Conservation (phyloP, 2,329 filamentous ascomycete species). For the Oidium heveae region DNA sequence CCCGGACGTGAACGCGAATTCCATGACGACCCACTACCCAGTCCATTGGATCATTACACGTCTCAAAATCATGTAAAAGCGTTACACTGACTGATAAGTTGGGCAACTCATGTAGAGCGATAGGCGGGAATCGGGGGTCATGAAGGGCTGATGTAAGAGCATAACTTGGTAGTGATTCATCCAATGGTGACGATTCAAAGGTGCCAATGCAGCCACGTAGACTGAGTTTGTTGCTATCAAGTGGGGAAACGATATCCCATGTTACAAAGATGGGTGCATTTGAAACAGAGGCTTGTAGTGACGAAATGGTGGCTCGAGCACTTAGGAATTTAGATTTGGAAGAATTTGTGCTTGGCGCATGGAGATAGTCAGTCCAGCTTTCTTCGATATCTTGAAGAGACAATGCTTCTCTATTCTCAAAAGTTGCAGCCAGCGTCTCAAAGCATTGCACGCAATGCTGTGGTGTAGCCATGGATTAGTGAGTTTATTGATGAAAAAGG, state of each 20-base stretch:
- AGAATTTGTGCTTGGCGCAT: slow-evolving; percentile 15
- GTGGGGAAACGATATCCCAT: slow-evolving; percentile 45
- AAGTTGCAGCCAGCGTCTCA: slow-evolving; percentile 54
- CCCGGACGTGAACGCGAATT: slow-evolving; percentile 61
- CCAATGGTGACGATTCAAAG: slow-evolving; percentile 54
- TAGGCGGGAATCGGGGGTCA: slow-evolving; percentile 35
- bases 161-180: slow-evolving; percentile 50
- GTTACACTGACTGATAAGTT: slow-evolving; percentile 44
- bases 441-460: slow-evolving; percentile 88
- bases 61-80: slow-evolving; percentile 65
- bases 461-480: slow-evolving; percentile 44
- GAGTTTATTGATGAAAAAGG: too few species aligned
- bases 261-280: slow-evolving; percentile 59
- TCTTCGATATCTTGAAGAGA: slow-evolving; percentile 43
- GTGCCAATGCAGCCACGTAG: slow-evolving; percentile 93
- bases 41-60: slow-evolving; percentile 45
- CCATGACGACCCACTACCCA: slow-evolving; percentile 78
- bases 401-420: slow-evolving; percentile 42
- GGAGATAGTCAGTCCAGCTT: slow-evolving; percentile 24
- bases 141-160: slow-evolving; percentile 52
- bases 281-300: slow-evolving; percentile 12
- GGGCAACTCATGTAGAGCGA: slow-evolving; percentile 27
- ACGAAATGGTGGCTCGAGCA: slow-evolving; percentile 3
- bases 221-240: slow-evolving; percentile 15
- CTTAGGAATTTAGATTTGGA: slow-evolving; percentile 3